A percentile compares a stretch with the other conserved stretches of the same genome.
Conservation (phyloP, 1,139 yeast genomes). For the Komagataea norvegica region DNA sequence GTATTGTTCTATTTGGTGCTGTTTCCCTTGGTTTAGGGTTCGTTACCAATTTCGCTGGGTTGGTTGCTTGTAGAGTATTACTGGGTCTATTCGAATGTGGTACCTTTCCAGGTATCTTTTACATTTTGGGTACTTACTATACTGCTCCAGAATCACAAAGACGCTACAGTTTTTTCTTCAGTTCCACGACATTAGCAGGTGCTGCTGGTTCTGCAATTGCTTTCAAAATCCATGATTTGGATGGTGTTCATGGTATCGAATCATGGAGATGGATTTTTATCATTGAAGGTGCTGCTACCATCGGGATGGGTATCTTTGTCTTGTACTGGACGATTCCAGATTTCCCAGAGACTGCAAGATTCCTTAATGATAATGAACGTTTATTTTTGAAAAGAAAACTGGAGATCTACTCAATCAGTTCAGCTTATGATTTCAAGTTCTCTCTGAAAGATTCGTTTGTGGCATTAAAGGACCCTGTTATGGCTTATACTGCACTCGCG, state of each 20-base stretch:
- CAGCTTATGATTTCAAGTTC: conserved; percentile 32
- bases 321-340: conserved; percentile 66
- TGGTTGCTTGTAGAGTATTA: conserved; percentile 43
- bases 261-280: conserved; percentile 60
- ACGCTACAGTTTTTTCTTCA: conserved; percentile 36
- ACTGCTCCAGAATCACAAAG: conserved; percentile 39
- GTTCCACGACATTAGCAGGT: conserved; percentile 22
- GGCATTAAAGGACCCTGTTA: conserved; percentile 49
- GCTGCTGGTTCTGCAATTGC: conserved; percentile 37
- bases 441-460: conserved; percentile 30
- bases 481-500: conserved; percentile 45
- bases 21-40: conserved; percentile 48
- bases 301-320: conserved; percentile 50
- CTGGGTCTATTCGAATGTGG: conserved; percentile 56
- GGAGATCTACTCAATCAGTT: conserved; percentile 40
- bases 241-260: conserved; percentile 45
- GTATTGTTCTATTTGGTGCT: conserved; percentile 31
- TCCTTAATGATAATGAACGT: conserved; percentile 37
- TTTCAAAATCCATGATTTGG: conserved; percentile 49
- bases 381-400: conserved; percentile 37
- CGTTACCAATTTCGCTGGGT: conserved; percentile 41
- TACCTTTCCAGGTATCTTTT: conserved; percentile 46
- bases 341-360: conserved; percentile 62
- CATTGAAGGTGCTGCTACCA: conserved; percentile 56
- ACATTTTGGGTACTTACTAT: conserved; percentile 39